Conservation (phyloP, 2,329 filamentous ascomycete species). For the Exophiala sp. region DNA sequence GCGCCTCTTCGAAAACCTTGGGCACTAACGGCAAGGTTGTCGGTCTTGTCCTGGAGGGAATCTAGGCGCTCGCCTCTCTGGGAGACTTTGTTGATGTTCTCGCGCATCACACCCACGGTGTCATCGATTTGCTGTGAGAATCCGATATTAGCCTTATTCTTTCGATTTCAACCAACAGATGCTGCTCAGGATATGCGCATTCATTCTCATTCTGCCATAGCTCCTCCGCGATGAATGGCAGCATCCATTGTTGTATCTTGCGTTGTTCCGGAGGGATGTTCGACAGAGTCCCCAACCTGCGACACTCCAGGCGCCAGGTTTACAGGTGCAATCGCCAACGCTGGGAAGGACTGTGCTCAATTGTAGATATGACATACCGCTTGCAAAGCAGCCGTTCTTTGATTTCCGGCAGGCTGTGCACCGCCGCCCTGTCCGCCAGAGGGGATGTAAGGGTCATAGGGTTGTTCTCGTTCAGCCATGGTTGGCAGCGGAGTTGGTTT, state of each 20-base stretch:
- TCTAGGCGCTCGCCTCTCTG: slow-evolving; percentile 88
- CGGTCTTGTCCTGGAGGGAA: slow-evolving; percentile 83
- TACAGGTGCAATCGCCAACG: background rate
- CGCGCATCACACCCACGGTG: slow-evolving; percentile 89
- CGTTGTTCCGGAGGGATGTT: background rate
- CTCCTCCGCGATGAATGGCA: background rate
- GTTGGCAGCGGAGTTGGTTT: slow-evolving; percentile 26
- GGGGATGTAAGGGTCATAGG: slow-evolving; percentile 88
- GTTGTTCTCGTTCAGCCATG: slow-evolving; percentile 59
- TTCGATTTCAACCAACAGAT: background rate
- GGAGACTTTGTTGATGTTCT: slow-evolving; percentile 96
- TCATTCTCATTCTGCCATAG: background rate
- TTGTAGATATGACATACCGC: slow-evolving; percentile 61
- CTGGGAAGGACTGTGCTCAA: background rate
- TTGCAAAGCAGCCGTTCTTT: slow-evolving; percentile 72
- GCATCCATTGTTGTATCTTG: background rate
- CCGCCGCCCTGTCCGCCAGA: slow-evolving; percentile 50
- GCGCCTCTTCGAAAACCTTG: slow-evolving; percentile 95
- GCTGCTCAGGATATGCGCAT: background rate
- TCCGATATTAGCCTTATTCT: background rate
- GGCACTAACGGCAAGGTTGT: slow-evolving; percentile 88
- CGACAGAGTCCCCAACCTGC: slow-evolving; percentile 1
- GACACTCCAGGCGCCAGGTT: slow-evolving; percentile 8
- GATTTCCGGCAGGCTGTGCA: slow-evolving; percentile 51
- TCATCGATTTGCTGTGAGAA: slow-evolving; percentile 87